Percentiles rank a stretch among this genome's conserved stretches.
These are phyloP conservation scores for Suhomyces terraborum DNA, from an alignment of 1,139 yeast genomes.

Conservation along the genomic window DNA sequence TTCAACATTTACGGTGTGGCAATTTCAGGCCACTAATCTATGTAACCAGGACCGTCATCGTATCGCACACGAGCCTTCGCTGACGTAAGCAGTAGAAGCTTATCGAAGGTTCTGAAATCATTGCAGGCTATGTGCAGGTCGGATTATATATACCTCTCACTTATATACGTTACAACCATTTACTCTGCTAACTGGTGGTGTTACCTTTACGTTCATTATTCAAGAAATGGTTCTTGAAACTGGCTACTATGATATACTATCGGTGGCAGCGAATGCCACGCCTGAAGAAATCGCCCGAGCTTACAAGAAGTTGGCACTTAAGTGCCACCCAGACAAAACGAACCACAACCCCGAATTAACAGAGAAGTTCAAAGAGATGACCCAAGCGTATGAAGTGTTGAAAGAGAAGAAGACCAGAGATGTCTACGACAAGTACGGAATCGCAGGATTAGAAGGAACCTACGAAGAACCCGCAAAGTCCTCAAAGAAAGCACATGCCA, in stretches of 20 bases:
- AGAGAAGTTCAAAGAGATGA: slow-evolving; percentile 46
- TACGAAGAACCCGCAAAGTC: slow-evolving; percentile 17
- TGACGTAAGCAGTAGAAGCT: slow-evolving; percentile 15
- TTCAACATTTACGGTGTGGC: background rate
- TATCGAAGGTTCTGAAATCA: slow-evolving; percentile 14
- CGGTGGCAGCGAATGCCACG: slow-evolving; percentile 37
- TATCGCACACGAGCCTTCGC: too few relatives aligned
- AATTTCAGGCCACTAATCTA: background rate
- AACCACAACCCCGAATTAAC: slow-evolving; percentile 47
- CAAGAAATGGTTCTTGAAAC: slow-evolving; percentile 34
- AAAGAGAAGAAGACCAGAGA: slow-evolving; percentile 33
- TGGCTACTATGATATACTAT: slow-evolving; percentile 40
- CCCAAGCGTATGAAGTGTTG: slow-evolving; percentile 46
- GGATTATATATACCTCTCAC: background rate
- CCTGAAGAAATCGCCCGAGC: slow-evolving; percentile 44
- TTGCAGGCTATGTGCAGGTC: slow-evolving; percentile 3
- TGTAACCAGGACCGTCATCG: background rate
- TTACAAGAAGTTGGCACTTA: slow-evolving; percentile 43
- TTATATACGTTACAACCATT: background rate
- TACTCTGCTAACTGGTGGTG: background rate
- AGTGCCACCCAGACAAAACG: slow-evolving; percentile 51
- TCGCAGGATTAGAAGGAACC: slow-evolving; percentile 41
- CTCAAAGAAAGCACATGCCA: slow-evolving; percentile 6
- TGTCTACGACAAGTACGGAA: slow-evolving; percentile 43
- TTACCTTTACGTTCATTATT: background rate